Conservation (phyloP, 305 asterid species). For the Vinca major region DNA sequence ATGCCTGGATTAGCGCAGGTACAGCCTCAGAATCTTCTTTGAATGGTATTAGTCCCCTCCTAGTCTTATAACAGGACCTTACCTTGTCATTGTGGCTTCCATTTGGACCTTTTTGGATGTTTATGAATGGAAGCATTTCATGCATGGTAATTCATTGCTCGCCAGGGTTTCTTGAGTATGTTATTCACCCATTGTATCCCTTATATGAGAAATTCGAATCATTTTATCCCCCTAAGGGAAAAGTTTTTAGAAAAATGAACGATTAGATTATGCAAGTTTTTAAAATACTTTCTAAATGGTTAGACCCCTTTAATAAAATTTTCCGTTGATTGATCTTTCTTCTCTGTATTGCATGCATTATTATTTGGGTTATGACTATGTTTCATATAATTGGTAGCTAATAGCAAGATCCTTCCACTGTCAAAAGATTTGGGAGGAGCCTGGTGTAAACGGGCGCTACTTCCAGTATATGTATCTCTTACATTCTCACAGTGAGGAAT, state of each 20-base stretch:
- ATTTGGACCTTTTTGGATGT: not conserved
- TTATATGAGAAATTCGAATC: not conserved
- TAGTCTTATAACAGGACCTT: constrained; percentile 1
- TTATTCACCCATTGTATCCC: not conserved
- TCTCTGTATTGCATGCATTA: not conserved
- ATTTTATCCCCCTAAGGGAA: not conserved
- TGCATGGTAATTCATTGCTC: constrained; percentile 1
- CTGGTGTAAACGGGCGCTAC: not conserved
- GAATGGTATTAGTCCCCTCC: constrained; percentile 6
- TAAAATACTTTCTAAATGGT: not conserved
- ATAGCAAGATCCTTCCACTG: not conserved
- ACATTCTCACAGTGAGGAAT: not conserved
- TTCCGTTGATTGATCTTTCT: not conserved
- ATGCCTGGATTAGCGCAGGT: constrained; percentile 87
- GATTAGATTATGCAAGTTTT: not conserved
- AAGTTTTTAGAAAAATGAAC: not conserved
- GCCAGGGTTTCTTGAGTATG: not conserved
- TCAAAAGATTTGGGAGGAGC: not conserved
- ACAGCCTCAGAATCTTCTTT: constrained; percentile 17
- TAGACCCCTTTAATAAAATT: not conserved
- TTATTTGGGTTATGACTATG: constrained; percentile 2
- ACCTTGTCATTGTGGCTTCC: not conserved
- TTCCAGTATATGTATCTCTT: not conserved
- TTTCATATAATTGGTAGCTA: not conserved
- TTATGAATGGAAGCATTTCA: not conserved